A percentile compares a stretch with the other conserved stretches of the same genome.
phyloP scores from a whole-genome alignment of 371 early-diverging fungal species.

The Enteropsectra breve region DNA sequence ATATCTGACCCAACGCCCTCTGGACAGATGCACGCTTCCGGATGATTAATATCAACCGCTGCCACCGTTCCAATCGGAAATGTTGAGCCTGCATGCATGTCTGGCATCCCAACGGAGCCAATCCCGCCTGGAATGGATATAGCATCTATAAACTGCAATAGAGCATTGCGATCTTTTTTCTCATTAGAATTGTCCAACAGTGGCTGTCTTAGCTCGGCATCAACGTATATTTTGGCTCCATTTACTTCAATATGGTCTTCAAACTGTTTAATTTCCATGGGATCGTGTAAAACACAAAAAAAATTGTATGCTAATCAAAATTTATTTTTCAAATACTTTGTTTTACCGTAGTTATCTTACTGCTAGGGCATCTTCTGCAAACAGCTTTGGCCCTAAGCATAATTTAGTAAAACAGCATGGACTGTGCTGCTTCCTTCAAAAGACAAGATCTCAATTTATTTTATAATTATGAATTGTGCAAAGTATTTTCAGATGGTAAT shows the following conservation, averaged over 20 bases:
- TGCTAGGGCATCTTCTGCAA: no score
- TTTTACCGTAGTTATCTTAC: no score
- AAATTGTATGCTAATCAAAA: no score
- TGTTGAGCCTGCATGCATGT: slow-evolving; percentile 57
- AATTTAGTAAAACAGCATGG: no score
- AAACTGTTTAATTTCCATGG: background rate
- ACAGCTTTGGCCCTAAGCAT: no score
- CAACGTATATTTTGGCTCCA: slow-evolving; percentile 18
- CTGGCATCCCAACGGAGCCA: slow-evolving; percentile 53
- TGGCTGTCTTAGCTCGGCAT: slow-evolving; percentile 18
- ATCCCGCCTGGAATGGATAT: slow-evolving; percentile 29
- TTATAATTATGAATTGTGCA: no score
- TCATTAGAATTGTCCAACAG: slow-evolving; percentile 2
- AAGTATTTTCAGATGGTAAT: no score
- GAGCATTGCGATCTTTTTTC: background rate
- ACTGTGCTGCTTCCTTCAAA: no score
- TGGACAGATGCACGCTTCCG: slow-evolving; percentile 40
- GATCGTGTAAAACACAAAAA: no score
- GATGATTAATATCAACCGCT: slow-evolving; percentile 39
- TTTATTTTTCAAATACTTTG: no score
- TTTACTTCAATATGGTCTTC: slow-evolving; percentile 4
- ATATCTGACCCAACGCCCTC: slow-evolving; percentile 60
- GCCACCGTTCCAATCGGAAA: slow-evolving; percentile 59
- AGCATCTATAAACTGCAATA: slow-evolving; percentile 36
- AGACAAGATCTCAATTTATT: no score